Base-by-base conservation (phyloP, 2,329 filamentous ascomycete genomes). In the Aspergillus tubingensis region DNA sequence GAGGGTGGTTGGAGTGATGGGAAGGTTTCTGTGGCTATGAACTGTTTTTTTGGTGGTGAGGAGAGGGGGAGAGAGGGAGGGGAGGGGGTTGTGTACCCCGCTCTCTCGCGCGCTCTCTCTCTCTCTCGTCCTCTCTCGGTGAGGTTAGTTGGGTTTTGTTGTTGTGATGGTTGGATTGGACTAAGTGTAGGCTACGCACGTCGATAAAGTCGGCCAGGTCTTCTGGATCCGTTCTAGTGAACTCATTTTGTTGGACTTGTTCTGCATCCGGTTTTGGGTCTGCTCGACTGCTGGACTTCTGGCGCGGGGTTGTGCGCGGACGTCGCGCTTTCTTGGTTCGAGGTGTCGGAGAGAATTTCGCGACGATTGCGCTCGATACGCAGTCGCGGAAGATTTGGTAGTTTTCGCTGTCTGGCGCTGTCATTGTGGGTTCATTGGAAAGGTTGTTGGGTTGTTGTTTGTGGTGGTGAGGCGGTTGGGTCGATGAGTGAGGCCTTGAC, bases 191-290 rank as follows among this genome's bases (percentile, higher is more conserved):
- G 43, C 10, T 32, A 64, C 69, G 41, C 78, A 86, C 84, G 67
- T 93, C 88, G 57, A 91, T 87, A 75, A 96, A 96, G 1, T 96
- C 92, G 25, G 86, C 85, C 21, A 95, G 77, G 57, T 93, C 91
- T 66, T 89, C 88, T 5, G 84, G 85, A 66, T 85, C 80, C 17
- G 75, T 70, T 55, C 67, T 32, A 13, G 27, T 50, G 23, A 17
- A 47, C n/a, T 43, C 25, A 55, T 36, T 44, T 15, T 39, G 32
- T 10, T 25, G 38, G 10, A 15, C 4, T 0, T 43, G 15, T 43
- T n/a, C 23, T n/a, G 23, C 7, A 2, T 54, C 38, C 5, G 15
- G 32, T 17, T 17, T 11, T 13, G 23, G n/a, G 4, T 19, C 11
- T 13, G 25, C 25, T 19, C 41, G 41, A 41, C 30, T 21, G 27